Evolutionary conservation across 495 filamentous ascomycete species (phyloP), one percentile per base, ranked within the genome.

Genomic region (Lasiosphaeriaceae sp.): DNA sequence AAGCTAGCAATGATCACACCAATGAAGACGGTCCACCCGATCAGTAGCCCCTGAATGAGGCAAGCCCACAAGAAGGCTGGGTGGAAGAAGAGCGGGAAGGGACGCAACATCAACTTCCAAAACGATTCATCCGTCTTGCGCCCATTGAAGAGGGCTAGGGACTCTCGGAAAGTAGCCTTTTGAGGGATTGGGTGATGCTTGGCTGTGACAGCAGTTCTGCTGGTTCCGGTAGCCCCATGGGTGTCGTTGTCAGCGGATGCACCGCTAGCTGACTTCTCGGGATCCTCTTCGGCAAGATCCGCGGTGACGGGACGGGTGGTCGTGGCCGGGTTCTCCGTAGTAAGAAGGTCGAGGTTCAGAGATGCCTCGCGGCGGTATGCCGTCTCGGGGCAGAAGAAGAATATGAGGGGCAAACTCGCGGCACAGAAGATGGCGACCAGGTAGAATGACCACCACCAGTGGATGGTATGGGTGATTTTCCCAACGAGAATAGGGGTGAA

Each of bases 21-120:
- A 51, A 97, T 94, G 65, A 97, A 86, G 8, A 96, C 92, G 3
- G 90, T 92, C 92, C 92, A 97, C 57, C 92, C 92, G 59, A 97
- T 95, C 56, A 96, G 78, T 1, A 89, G 83, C 12, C 92, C 92
- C 79, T 97, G 92, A 45, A 90, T 96, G 2, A 97, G 76, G 66
- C 88, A 92, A 11, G 89, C 90, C 90, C 90, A 97, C 34, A 96
- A 65, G 52, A 97, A 86, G 39, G 89, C 89, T 0, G 92, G 92
- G 60, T 97, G 92, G 16, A 89, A 68, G 62, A 90, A 67, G 60
- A 87, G 70, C 56, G 88, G 74, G 64, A 85, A 66, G 58, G 80
- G 78, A 66, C 90, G 75, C 71, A 90, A 64, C 63, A 90, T 68
- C 62, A 83, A 66, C 74, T 89, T 71, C 68, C 83, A 81, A 75